These are phyloP conservation scores for Phoenix roebelenii DNA, from an alignment of 176 grass and related monocot genomes.

Conservation along the genomic window DNA sequence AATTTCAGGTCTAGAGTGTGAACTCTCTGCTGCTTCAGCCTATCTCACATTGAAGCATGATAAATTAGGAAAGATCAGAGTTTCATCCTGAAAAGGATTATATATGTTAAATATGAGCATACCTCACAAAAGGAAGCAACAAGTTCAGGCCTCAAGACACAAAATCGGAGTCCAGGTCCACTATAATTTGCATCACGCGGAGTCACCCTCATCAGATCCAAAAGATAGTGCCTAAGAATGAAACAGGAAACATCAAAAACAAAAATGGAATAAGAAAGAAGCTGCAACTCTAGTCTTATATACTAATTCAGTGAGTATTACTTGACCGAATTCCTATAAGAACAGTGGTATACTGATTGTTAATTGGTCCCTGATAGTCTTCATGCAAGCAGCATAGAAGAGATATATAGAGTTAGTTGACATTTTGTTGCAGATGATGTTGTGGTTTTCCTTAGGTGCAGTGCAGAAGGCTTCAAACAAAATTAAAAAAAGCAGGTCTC, in stretches of 20 bases:
- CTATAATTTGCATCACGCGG: slow-evolving; percentile 94
- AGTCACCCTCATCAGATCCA: slow-evolving; percentile 99
- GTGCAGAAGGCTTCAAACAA: no score
- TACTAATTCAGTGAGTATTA: no score
- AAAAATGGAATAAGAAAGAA: no score
- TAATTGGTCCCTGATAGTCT: no score
- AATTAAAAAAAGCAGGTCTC: no score
- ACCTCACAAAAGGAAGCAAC: slow-evolving; percentile 83
- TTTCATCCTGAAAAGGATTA: slow-evolving; percentile 3
- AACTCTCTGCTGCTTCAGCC: slow-evolving; percentile 34
- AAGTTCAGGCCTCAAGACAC: slow-evolving; percentile 86
- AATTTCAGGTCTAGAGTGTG: slow-evolving; percentile 9
- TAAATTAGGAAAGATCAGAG: slow-evolving; percentile 11
- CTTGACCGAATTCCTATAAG: no score
- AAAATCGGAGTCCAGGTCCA: slow-evolving; percentile 84
- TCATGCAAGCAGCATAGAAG: no score
- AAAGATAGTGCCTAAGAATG: slow-evolving; percentile 73
- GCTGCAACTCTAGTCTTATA: no score
- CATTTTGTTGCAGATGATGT: no score
- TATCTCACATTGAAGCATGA: slow-evolving; percentile 19
- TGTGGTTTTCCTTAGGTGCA: no score
- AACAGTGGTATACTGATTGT: no score
- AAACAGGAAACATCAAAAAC: background rate
- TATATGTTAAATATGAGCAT: slow-evolving; percentile 12
- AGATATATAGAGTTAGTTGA: no score